These are phyloP conservation scores for Begonia masoniana DNA, from an alignment of 306 rosid genomes.

Conservation along the genomic window DNA sequence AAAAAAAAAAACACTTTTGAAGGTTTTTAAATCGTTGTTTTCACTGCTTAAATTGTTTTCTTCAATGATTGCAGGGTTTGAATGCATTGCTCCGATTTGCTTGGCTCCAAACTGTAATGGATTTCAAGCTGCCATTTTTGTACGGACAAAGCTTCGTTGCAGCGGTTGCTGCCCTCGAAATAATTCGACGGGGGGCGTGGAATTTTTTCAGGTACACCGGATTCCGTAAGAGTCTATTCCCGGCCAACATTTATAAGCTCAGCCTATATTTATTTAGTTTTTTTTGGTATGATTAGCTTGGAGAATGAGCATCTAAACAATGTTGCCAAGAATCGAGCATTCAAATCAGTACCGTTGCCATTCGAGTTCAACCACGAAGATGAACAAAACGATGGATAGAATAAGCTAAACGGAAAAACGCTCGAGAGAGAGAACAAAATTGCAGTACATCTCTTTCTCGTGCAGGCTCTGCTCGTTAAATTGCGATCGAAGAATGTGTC, in stretches of 20 bases:
- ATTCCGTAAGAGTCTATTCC: neutral
- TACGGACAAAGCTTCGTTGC: constrained; percentile 27
- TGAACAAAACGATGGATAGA: constrained; percentile 30
- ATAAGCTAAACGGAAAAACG: neutral
- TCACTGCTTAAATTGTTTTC: too few relatives aligned
- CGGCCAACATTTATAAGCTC: too few relatives aligned
- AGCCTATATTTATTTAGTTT: neutral
- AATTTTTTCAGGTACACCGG: constrained; percentile 46
- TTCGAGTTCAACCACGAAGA: constrained; percentile 52
- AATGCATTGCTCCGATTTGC: constrained; percentile 62
- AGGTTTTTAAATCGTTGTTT: too few relatives aligned
- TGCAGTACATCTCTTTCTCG: too few relatives aligned
- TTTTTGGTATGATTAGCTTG: constrained; percentile 21
- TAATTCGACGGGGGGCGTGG: constrained; percentile 67
- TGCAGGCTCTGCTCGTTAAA: too few relatives aligned
- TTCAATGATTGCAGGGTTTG: constrained; percentile 27
- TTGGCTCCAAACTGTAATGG: constrained; percentile 48
- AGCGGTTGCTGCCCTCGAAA: constrained; percentile 42
- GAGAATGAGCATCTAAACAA: constrained; percentile 78
- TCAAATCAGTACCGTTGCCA: constrained; percentile 65
- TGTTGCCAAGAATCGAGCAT: constrained; percentile 66
- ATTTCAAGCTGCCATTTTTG: constrained; percentile 23
- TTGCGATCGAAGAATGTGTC: too few relatives aligned
- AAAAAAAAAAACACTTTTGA: neutral
- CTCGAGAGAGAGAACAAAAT: too few relatives aligned